Conservation (phyloP, 2,329 filamentous ascomycete species). For the Myriosclerotinia curreyana region DNA sequence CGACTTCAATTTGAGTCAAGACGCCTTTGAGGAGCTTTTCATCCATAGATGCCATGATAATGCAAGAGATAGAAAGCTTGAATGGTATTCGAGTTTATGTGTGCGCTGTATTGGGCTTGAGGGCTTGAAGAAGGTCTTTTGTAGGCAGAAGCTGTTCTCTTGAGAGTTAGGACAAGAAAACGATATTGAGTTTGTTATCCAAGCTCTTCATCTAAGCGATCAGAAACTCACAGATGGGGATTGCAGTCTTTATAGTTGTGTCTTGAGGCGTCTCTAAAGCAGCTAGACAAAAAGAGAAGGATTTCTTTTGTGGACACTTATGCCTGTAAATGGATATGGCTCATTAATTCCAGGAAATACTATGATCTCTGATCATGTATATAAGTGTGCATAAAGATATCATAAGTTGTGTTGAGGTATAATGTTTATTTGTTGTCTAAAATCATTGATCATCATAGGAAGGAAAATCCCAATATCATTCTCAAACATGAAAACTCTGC, state of each 20-base stretch:
- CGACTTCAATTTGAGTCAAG: background rate
- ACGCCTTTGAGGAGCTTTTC: background rate
- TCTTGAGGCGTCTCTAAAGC: background rate
- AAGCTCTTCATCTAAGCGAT: background rate
- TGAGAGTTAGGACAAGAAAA: no score
- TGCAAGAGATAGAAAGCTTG: background rate
- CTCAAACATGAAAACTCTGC: background rate
- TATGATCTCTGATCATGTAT: no score
- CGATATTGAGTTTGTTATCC: no score
- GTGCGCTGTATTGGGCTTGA: background rate
- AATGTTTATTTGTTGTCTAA: background rate
- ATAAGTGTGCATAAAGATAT: background rate
- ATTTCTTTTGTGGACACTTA: background rate
- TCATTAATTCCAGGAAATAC: background rate
- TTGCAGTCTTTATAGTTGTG: background rate
- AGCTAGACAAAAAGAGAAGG: background rate
- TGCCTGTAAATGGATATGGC: background rate
- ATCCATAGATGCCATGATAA: constrained; percentile 1
- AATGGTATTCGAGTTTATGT: background rate
- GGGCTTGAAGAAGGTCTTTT: no score
- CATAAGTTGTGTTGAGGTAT: background rate
- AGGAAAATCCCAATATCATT: background rate
- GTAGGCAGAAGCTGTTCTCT: no score
- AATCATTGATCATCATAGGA: no score
- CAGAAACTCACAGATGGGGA: background rate